Percentiles rank a stretch among this genome's conserved stretches.
Evolutionary conservation across 2,329 filamentous ascomycete genomes (phyloP).

Genomic region (Venturia asperata): DNA sequence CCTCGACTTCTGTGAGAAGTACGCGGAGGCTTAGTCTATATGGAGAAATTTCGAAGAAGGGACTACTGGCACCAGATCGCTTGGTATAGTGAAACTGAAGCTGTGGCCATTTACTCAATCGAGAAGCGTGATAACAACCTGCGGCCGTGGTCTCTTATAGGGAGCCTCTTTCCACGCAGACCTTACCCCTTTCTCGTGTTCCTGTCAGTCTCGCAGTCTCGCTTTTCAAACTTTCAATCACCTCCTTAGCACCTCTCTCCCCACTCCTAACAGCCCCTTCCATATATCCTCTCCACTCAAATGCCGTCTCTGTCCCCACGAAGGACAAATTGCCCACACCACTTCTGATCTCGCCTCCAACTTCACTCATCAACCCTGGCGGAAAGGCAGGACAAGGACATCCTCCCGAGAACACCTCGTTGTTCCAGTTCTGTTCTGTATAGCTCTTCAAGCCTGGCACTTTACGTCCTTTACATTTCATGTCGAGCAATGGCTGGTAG

Average conservation of each 20-base stretch:
- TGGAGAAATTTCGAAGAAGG: too few species aligned
- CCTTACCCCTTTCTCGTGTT: too few species aligned
- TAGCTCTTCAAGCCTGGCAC: neutral
- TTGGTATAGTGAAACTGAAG: too few species aligned
- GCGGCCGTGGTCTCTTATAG: too few species aligned
- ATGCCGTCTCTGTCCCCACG: constrained; percentile 14
- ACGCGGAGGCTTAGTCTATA: too few species aligned
- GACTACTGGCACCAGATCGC: too few species aligned
- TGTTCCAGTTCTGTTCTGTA: constrained; percentile 7
- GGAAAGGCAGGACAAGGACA: constrained; percentile 14
- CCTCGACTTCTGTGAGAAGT: neutral
- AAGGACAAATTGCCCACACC: constrained; percentile 22
- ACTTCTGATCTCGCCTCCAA: constrained; percentile 45
- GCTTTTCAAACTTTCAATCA: constrained; percentile 26
- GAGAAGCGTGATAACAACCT: too few species aligned
- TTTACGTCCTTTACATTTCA: neutral
- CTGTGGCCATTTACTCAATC: too few species aligned
- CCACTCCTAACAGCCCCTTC: constrained; percentile 19
- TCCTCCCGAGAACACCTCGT: constrained; percentile 8
- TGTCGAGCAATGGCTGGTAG: neutral
- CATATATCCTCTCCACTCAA: constrained; percentile 19
- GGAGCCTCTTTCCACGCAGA: too few species aligned
- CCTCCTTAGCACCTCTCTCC: constrained; percentile 17
- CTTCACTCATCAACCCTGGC: constrained; percentile 33
- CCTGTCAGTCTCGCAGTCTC: constrained; percentile 13